Evolutionary conservation across 2,329 filamentous ascomycete genomes (phyloP).

Genomic region (Graphilbum sp.): DNA sequence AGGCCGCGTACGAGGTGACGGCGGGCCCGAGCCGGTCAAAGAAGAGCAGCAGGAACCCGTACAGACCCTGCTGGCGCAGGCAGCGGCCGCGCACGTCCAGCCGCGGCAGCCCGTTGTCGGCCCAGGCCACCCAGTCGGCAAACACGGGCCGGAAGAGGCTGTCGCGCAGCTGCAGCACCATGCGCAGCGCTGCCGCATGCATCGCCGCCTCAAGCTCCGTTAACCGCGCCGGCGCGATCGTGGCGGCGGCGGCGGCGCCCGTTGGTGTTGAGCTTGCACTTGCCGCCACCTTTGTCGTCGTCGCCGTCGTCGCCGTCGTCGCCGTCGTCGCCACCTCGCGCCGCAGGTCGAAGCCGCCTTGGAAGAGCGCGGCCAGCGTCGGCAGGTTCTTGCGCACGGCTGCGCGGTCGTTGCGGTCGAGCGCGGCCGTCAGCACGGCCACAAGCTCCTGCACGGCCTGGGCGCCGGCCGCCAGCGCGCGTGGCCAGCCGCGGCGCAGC

Average conservation of each 20-base stretch:
- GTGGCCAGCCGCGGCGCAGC: slow-evolving; percentile 51
- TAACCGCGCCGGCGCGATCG: slow-evolving; percentile 23
- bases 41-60: slow-evolving; percentile 63
- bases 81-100: slow-evolving; percentile 40
- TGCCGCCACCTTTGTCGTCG: too few relatives aligned
- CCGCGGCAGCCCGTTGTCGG: slow-evolving; percentile 42
- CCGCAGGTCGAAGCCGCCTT: slow-evolving; percentile 47
- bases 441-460: slow-evolving; percentile 51
- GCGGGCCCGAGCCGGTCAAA: slow-evolving; percentile 83
- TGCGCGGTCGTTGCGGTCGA: slow-evolving; percentile 65
- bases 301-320: background rate
- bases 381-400: slow-evolving; percentile 60
- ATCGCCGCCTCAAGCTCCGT: slow-evolving; percentile 45
- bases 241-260: too few relatives aligned
- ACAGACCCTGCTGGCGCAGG: slow-evolving; percentile 58
- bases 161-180: slow-evolving; percentile 96
- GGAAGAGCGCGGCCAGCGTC: slow-evolving; percentile 48
- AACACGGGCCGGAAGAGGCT: slow-evolving; percentile 86
- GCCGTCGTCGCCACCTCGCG: slow-evolving; percentile 19
- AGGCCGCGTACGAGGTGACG: slow-evolving; percentile 80
- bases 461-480: slow-evolving; percentile 46
- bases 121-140: slow-evolving; percentile 71
- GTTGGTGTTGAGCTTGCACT: too few relatives aligned
- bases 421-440: slow-evolving; percentile 49
- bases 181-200: slow-evolving; percentile 62